Evolutionary conservation across 2,329 filamentous ascomycete species (phyloP).

Genomic region (Dactylellina sp.): DNA sequence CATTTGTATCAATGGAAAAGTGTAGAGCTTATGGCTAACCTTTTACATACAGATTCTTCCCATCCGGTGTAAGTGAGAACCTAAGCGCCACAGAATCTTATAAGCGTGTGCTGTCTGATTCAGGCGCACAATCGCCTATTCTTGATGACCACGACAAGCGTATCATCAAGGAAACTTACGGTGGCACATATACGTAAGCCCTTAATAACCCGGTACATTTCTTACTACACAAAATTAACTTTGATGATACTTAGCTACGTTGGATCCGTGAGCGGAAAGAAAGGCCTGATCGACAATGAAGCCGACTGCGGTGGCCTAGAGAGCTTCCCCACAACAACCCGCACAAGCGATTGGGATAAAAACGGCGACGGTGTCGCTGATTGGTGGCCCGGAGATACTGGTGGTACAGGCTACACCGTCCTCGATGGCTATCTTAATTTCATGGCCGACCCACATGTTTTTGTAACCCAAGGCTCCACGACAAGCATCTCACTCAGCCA

Average conservation of each 20-base stretch:
- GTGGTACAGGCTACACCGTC: constrained; percentile 61
- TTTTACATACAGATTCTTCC: constrained; percentile 59
- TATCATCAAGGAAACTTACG: constrained; percentile 62
- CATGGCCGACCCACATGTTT: constrained; percentile 63
- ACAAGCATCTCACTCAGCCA: constrained; percentile 60
- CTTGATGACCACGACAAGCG: constrained; percentile 62
- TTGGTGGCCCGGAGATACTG: constrained; percentile 63
- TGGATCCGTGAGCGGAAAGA: constrained; percentile 61
- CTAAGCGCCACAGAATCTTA: constrained; percentile 62
- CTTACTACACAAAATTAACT: not conserved
- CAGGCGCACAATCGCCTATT: constrained; percentile 61
- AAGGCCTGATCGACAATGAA: constrained; percentile 62
- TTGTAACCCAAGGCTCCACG: constrained; percentile 60
- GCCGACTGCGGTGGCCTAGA: constrained; percentile 63
- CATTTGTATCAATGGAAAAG: not conserved
- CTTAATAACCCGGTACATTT: not conserved
- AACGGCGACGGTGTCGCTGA: constrained; percentile 63
- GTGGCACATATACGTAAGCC: constrained; percentile 59
- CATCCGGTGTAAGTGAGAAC: constrained; percentile 60
- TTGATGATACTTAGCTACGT: constrained; percentile 55
- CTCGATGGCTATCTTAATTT: constrained; percentile 63
- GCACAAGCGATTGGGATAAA: constrained; percentile 61
- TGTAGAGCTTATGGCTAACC: not conserved
- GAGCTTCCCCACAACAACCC: constrained; percentile 61
- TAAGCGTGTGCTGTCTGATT: constrained; percentile 63